Evolutionary conservation across 2,329 filamentous ascomycete genomes (phyloP).

Genomic region (Phialocephala sp.): DNA sequence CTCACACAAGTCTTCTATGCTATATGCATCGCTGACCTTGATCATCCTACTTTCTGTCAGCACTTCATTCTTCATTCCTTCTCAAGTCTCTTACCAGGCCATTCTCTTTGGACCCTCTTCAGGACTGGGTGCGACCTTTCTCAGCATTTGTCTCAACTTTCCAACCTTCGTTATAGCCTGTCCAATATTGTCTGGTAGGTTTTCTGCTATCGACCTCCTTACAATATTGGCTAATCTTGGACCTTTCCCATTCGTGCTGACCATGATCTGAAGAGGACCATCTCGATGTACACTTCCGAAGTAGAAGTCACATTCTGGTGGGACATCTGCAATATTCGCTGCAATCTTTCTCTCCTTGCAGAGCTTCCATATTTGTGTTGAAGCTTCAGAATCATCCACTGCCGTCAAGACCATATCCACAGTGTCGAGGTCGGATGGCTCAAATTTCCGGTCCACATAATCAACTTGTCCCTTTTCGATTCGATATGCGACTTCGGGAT

Average conservation of each 20-base stretch:
- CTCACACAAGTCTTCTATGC: conserved; percentile 80
- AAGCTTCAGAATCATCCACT: conserved; percentile 92
- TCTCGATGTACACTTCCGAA: conserved; percentile 96
- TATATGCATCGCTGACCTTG: conserved; percentile 86
- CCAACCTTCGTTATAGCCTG: conserved; percentile 87
- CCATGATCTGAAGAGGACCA: conserved; percentile 96
- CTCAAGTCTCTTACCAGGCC: conserved; percentile 69
- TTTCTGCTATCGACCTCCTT: conserved; percentile 77
- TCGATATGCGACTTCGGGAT: conserved; percentile 86
- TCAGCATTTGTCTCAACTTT: conserved; percentile 76
- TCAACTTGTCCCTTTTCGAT: conserved; percentile 76
- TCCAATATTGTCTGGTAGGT: conserved; percentile 79
- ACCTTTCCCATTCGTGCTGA: conserved; percentile 96
- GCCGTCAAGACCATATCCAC: conserved; percentile 89
- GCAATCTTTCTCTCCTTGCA: conserved; percentile 85
- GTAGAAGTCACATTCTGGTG: conserved; percentile 97
- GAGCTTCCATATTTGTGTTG: conserved; percentile 87
- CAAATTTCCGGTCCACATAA: conserved; percentile 83
- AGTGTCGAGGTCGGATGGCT: conserved; percentile 86
- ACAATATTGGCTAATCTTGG: conserved; percentile 89
- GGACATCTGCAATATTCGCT: conserved; percentile 96
- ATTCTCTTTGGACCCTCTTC: conserved; percentile 86
- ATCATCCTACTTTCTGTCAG: conserved; percentile 73
- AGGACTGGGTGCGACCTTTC: conserved; percentile 73
- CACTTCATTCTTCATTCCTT: conserved; percentile 21